Percentiles rank a stretch among this genome's conserved stretches.
phyloP scores from a whole-genome alignment of 164 flowering plant species.

The Santalum album region DNA sequence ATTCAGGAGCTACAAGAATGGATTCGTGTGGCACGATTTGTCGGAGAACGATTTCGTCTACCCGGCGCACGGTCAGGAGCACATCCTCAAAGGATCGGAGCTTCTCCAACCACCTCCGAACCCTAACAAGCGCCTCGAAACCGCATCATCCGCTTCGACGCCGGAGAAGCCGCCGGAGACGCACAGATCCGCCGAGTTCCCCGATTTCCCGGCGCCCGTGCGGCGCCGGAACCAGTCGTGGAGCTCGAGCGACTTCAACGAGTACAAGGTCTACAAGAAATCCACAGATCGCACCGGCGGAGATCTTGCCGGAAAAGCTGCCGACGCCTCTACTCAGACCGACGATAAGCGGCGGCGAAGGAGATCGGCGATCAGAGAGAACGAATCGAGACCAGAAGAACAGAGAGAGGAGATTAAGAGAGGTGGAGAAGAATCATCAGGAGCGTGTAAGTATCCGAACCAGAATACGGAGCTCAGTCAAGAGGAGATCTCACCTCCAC shows the following conservation, averaged over 20 bases:
- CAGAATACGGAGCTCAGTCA: conserved; percentile 44
- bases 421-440: conserved; percentile 15
- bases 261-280: conserved; percentile 60
- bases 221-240: conserved; percentile 76
- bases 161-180: conserved; percentile 9
- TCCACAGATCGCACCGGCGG: background rate
- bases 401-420: conserved; percentile 1
- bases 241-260: conserved; percentile 64
- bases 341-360: conserved; percentile 46
- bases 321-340: conserved; percentile 90
- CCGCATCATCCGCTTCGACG: conserved; percentile 16
- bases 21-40: conserved; percentile 95
- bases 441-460: conserved; percentile 4
- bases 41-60: conserved; percentile 69
- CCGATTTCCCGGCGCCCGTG: background rate
- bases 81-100: conserved; percentile 94
- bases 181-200: conserved; percentile 1
- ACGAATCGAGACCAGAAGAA: conserved; percentile 12
- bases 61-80: conserved; percentile 82
- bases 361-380: conserved; percentile 12
- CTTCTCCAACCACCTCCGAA: conserved; percentile 23
- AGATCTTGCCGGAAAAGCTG: conserved; percentile 16
- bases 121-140: conserved; percentile 17
- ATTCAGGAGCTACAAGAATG: conserved; percentile 80
- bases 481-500: conserved; percentile 85